Base-by-base conservation (phyloP, 2,329 filamentous ascomycete species). In the Trichoderma atroviride region DNA sequence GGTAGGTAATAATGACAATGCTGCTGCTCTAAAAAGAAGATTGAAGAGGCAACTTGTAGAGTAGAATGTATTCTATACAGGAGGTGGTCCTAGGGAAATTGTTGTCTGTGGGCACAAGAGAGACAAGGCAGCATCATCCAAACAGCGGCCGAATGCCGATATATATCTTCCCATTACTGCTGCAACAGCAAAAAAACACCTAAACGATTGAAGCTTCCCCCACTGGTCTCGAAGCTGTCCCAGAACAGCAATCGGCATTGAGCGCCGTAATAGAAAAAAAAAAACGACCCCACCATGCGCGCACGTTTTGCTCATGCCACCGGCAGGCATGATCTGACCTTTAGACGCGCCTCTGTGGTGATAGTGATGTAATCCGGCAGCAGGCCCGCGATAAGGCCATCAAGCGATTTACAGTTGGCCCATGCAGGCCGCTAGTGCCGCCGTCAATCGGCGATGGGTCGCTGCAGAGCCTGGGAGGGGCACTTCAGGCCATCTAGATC, bases 281-380 rank as follows among this genome's bases (percentile, higher is more conserved):
- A 24, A 33, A n/a, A 27, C 27, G 27, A 27, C 27, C 62, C 62
- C 62, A 53, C 27, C 62, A 57, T 55, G 52, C 52, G 33, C 29
- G 61, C 50, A 56, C 24, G 57, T 58, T 61, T 58, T 61, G 47
- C 65, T 68, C 57, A 47, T 66, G 52, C 63, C 40, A 67, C 37
- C 53, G 16, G 55, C 64, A 67, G 37, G 64, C 53, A 59, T 67
- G 64, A 29, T 55, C 64, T 67, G 55, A 67, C 55, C 58, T 61
- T 63, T 22, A 40, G 55, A 59, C 53, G 64, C 64, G 52, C 53
- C 55, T 35, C 64, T 68, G 65, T 60, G 43, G 29, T 68, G 65
- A 68, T 68, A 68, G 57, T 68, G 65, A 68, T 68, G 65, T 61
- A 68, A 68, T 68, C 31, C 22, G 31, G 53, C 59, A 58, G 40